Base-by-base conservation (phyloP, 768 basidiomycete species). In the Austroboletus eburneus region DNA sequence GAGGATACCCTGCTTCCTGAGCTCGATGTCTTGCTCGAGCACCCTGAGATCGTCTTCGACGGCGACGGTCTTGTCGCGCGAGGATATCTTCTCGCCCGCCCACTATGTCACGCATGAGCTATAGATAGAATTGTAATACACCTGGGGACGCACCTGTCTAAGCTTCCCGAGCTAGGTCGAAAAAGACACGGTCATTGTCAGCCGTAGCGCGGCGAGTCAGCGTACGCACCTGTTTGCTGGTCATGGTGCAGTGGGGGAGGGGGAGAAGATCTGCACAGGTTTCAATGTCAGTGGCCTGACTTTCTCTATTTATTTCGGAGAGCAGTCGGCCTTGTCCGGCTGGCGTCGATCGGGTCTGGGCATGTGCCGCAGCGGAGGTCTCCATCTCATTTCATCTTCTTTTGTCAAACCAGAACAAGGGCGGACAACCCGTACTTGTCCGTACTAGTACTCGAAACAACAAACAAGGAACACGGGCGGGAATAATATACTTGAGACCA, bases 31-130 rank as follows among this genome's bases (percentile, higher is more conserved):
- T 57, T 77, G 76, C 66, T 94, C 90, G 37, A 93, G 72, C 39
- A 85, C 87, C 30, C 71, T 76, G 63, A 94, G 87, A 52, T 92
- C 91, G 21, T 86, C 51, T 34, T 51, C 85, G 3, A 85, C 80
- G 25, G 85, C 75, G 35, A 78, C 67, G 2, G 87, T 83, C 74
- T 87, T 94, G 62, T 91, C 88, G 52, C 84, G 79, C 21, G 85
- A 77, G 33, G 87, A 83, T 43, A 96, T 90, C 56, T 88, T 85
- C 69, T 94, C 91, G 34, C 87, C 89, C 5, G 88, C 89, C 87
- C 90, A 89, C 87, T 93, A 57, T 7, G 16, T 39, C 9, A 14
- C 17, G 42, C 43, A 27, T 43, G 29, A 36, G 44, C 29, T 23
- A 10, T 30, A 44, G 29, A 41, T 49, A 32, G 18, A 9, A 14